Evolutionary conservation across 257 asterid species (phyloP), one percentile per base, ranked within the genome.

Genomic region (Linderniella brevidens): DNA sequence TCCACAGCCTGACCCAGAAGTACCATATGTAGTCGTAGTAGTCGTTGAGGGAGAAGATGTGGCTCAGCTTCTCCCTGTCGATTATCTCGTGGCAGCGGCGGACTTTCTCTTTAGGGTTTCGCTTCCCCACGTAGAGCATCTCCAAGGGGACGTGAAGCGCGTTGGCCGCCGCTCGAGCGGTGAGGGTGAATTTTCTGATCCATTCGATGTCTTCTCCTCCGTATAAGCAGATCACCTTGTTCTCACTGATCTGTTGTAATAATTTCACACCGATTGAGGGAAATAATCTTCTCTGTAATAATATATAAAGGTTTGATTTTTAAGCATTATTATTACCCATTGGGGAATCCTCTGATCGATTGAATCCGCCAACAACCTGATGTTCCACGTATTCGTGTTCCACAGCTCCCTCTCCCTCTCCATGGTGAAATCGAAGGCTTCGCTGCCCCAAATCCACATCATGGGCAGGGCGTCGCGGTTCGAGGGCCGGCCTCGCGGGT

Each of bases 381-480:
- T 68, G 58, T 70, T 79, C 98, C 96, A 90, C 1, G 66, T 17
- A 18, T 62, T 69, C 11, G 68, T 82, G 0, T 62, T 62, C 98
- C 98, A 88, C 1, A 88, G 74, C 11, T 68, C 78, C 41, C 51
- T 50, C 60, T 88, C 98, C 49, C 71, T 67, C 0, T 59, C 41
- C 45, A 52, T 63, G 36, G 86, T 79, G 71, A 90, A 90, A 1
- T 95, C 96, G 49, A 79, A 90, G 2, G 96, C 94, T 11, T 45
- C 38, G 42, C 78, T 64, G 0, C 96, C 96, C 98, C 98, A 90
- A 46, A 85, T 90, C 94, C 95, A 84, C 72, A 84, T 76, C 93
- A 88, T 77, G 8, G 92, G 92, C 1, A 84, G 53, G 3, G 98
- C 96, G 52, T 88, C 76, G 0, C 66, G 62, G 41, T 74, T 77